These are phyloP conservation scores for Arthrobotrys entomopaga DNA, from an alignment of 2,329 filamentous ascomycete genomes.

Conservation along the genomic window DNA sequence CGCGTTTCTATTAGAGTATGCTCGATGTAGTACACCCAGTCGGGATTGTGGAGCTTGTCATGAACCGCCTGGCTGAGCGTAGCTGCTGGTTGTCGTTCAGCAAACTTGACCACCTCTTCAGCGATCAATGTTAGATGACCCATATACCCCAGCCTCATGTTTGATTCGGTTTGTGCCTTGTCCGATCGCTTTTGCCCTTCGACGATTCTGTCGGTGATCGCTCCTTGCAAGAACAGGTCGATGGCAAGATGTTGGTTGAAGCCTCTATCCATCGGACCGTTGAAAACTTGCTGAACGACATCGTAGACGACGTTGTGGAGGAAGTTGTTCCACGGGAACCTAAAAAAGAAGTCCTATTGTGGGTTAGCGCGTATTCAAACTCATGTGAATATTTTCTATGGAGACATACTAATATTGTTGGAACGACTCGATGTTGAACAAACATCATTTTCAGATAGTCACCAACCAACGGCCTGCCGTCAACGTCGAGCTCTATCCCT, in stretches of 20 bases:
- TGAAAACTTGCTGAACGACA: constrained; percentile 98
- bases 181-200: constrained; percentile 89
- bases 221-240: constrained; percentile 89
- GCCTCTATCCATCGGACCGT: constrained; percentile 95
- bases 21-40: constrained; percentile 96
- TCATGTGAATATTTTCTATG: not conserved
- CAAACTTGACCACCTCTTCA: constrained; percentile 98
- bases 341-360: constrained; percentile 90
- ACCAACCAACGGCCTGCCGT: constrained; percentile 83
- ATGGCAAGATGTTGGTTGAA: constrained; percentile 90
- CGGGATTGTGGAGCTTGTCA: constrained; percentile 85
- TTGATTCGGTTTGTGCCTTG: constrained; percentile 80
- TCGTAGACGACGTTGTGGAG: constrained; percentile 99
- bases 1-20: constrained; percentile 90
- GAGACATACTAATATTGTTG: constrained; percentile 84
- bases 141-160: constrained; percentile 97
- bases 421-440: constrained; percentile 91
- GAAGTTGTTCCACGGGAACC: constrained; percentile 99
- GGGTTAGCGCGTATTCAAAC: constrained; percentile 23
- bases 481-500: constrained; percentile 69
- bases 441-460: constrained; percentile 97
- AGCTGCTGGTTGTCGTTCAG: constrained; percentile 90
- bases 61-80: constrained; percentile 83
- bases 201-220: constrained; percentile 90
- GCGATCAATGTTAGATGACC: constrained; percentile 96